Evolutionary conservation across 495 filamentous ascomycete genomes (phyloP), one percentile per base, ranked within the genome.

Genomic region (Daldinia grandis): DNA sequence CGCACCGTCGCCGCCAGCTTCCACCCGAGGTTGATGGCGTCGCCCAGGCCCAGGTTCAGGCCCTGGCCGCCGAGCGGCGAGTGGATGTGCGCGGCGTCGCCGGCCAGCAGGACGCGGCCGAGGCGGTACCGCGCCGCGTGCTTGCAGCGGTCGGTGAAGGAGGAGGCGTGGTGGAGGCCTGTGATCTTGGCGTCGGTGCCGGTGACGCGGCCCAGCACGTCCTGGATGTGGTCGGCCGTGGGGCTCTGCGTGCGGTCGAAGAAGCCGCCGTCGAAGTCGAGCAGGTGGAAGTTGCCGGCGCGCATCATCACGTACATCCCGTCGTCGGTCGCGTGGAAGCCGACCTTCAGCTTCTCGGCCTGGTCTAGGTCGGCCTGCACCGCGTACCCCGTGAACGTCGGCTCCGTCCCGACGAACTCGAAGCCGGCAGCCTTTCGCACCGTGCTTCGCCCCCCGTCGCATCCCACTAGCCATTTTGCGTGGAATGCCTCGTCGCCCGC

Each of bases 141-240:
- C 47, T 63, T 74, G n/a, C 66, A 76, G 27, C 76, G 74, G 27
- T 78, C 76, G 15, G 78, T 78, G 33, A 75, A 80, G 4, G 76
- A 54, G 9, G 75, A 66, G 5, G 68, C 75, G 31, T 56, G 42
- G 25, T 69, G 60, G n/a, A 79, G 42, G 9, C 66, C 76, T 5
- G 66, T 47, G 33, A 80, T 64, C 28, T 69, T 70, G 15, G 68
- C 61, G 10, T 74, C 67, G 19, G 61, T 50, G 25, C 75, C 76
- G 8, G 63, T 70, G 2, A 78, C 68, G 24, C 78, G 74, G 12
- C 58, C 49, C 0, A 79, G 28, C 4, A 78, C 74, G 3, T 38
- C 49, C 49, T 81, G 74, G n/a, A 78, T 40, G 27, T 78, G 75
- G 6, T 76, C 75, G 5, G 14, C 25, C 17, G 78, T 79, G 49